Evolutionary conservation across 345 rosid genomes (phyloP).

Genomic region (Geranium rotundifolium): DNA sequence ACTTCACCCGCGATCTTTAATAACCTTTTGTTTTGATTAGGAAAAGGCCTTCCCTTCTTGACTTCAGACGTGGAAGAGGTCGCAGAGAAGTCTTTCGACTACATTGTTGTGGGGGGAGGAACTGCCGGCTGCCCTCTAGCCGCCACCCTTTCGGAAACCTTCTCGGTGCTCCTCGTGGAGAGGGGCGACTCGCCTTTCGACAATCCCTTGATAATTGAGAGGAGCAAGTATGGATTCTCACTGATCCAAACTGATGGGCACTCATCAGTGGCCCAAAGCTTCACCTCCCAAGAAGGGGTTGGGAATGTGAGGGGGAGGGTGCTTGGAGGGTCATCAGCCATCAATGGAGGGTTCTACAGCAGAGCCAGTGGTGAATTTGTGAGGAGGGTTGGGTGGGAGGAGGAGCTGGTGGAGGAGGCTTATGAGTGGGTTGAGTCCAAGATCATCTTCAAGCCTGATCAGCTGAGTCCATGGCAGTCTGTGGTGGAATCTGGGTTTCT

Average conservation of each 20-base stretch:
- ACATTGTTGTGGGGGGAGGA: constrained; percentile 64
- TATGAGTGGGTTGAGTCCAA: constrained; percentile 66
- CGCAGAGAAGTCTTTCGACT: constrained; percentile 58
- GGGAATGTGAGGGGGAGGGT: constrained; percentile 42
- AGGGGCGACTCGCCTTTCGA: constrained; percentile 59
- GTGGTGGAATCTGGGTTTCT: constrained; percentile 51
- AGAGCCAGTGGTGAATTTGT: constrained; percentile 53
- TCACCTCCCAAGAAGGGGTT: constrained; percentile 46
- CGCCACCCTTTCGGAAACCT: constrained; percentile 49
- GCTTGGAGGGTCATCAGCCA: constrained; percentile 60
- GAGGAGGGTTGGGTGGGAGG: constrained; percentile 45
- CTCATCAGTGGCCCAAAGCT: constrained; percentile 51
- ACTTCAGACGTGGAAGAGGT: constrained; percentile 45
- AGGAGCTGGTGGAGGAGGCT: constrained; percentile 42
- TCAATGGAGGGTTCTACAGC: constrained; percentile 66
- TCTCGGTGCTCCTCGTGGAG: constrained; percentile 52
- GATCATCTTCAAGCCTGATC: constrained; percentile 44
- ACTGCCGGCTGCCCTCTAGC: constrained; percentile 64
- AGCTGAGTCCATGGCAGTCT: constrained; percentile 54
- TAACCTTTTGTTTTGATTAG: too few species aligned
- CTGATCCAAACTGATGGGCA: constrained; percentile 44
- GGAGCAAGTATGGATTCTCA: constrained; percentile 36
- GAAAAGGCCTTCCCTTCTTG: constrained; percentile 36
- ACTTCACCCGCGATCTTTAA: too few species aligned
- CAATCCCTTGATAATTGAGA: constrained; percentile 36